These are phyloP conservation scores for Aspergillus sp. DNA, from an alignment of 2,329 filamentous ascomycete genomes.

Conservation along the genomic window DNA sequence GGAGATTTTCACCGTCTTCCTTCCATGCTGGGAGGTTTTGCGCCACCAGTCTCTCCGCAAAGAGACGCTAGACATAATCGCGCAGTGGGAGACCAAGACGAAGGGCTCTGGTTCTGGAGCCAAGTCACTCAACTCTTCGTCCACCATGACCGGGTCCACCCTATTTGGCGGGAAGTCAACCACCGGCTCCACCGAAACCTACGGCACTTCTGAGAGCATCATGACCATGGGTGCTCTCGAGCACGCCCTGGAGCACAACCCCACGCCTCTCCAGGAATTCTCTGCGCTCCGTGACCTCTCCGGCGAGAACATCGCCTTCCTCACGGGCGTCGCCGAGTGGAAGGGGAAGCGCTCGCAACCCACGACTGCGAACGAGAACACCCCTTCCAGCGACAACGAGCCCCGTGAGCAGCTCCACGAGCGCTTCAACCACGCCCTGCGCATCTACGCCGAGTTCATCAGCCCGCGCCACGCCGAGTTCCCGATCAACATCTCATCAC, in stretches of 20 bases:
- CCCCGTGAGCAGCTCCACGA: slow-evolving; percentile 33
- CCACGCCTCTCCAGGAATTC: slow-evolving; percentile 52
- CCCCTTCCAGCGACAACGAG: slow-evolving; percentile 14
- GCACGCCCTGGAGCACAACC: slow-evolving; percentile 49
- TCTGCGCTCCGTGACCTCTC: slow-evolving; percentile 59
- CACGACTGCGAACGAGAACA: slow-evolving; percentile 13
- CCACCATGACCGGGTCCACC: slow-evolving; percentile 21
- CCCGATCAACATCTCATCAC: slow-evolving; percentile 55
- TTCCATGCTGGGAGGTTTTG: slow-evolving; percentile 52
- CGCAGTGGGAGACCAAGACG: slow-evolving; percentile 30
- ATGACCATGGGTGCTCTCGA: slow-evolving; percentile 55
- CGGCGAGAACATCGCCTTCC: slow-evolving; percentile 61
- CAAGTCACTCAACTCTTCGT: slow-evolving; percentile 20
- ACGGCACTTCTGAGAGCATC: slow-evolving; percentile 37
- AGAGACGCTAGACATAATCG: slow-evolving; percentile 28
- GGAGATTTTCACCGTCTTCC: slow-evolving; percentile 55
- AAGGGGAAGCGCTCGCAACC: slow-evolving; percentile 45
- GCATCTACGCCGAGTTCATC: slow-evolving; percentile 55
- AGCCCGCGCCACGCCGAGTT: slow-evolving; percentile 54
- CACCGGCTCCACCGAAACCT: slow-evolving; percentile 31
- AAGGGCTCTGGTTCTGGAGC: slow-evolving; percentile 13
- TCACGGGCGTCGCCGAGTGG: slow-evolving; percentile 51
- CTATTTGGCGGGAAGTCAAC: slow-evolving; percentile 19
- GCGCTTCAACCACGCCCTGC: slow-evolving; percentile 49
- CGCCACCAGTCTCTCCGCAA: slow-evolving; percentile 23